Evolutionary conservation across 176 grass and related monocot species (phyloP).

Genomic region (Ensete ventricosum): DNA sequence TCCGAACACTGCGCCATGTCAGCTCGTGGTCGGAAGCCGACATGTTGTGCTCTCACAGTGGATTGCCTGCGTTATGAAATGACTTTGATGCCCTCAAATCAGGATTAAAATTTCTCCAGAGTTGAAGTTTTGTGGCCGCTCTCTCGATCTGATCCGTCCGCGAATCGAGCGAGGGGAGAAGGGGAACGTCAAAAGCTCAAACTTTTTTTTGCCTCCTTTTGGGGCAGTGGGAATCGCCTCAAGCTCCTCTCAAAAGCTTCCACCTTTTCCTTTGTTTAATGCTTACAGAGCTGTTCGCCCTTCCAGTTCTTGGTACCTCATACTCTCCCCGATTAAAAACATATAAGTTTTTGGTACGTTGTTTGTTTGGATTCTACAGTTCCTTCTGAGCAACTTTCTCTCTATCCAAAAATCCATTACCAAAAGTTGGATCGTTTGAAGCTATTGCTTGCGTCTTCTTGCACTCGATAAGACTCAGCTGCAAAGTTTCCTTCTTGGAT

Average conservation of each 20-base stretch:
- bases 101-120: too few relatives aligned
- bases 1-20: background rate
- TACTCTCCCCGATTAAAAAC: background rate
- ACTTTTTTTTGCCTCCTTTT: background rate
- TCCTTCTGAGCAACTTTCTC: background rate
- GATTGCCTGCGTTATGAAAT: background rate
- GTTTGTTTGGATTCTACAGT: background rate
- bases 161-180: background rate
- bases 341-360: background rate
- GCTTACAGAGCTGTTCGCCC: background rate
- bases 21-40: background rate
- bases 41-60: background rate
- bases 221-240: slow-evolving; percentile 10
- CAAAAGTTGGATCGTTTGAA: background rate
- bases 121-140: background rate
- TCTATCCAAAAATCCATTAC: background rate
- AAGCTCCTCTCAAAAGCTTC: slow-evolving; percentile 1
- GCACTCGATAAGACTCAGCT: too few relatives aligned
- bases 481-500: too few relatives aligned
- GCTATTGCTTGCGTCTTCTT: background rate
- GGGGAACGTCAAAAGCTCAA: background rate
- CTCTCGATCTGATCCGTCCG: background rate
- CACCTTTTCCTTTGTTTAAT: background rate
- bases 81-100: background rate
- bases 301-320: background rate